A percentile compares a stretch with the other conserved stretches of the same genome.
These are phyloP conservation scores for Alternaria sp. DNA, from an alignment of 2,329 filamentous ascomycete genomes.

Conservation along the genomic window DNA sequence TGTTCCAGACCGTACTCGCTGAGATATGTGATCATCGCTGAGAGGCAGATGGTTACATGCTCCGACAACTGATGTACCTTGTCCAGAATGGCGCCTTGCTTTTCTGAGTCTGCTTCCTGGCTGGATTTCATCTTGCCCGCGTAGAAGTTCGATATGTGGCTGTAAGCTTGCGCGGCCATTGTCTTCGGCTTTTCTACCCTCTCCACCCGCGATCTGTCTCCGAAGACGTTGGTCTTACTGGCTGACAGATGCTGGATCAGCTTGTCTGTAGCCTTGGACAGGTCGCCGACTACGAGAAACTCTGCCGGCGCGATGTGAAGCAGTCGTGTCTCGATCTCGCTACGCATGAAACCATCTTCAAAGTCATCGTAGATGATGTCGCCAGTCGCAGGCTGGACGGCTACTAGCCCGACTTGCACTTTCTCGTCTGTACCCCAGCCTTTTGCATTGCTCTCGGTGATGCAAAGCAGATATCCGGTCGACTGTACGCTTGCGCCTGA, in stretches of 20 bases:
- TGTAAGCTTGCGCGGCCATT: constrained; percentile 82
- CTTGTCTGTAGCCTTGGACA: constrained; percentile 91
- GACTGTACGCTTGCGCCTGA: constrained; percentile 63
- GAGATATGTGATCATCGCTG: constrained; percentile 93
- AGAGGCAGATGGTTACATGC: constrained; percentile 87
- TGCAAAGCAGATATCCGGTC: constrained; percentile 88
- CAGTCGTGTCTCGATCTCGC: constrained; percentile 92
- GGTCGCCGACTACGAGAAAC: constrained; percentile 87
- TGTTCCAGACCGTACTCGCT: constrained; percentile 92
- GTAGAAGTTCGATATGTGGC: constrained; percentile 92
- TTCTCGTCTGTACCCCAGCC: constrained; percentile 88
- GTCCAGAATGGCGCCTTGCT: constrained; percentile 70
- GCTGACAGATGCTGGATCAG: constrained; percentile 88
- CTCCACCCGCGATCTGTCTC: constrained; percentile 87
- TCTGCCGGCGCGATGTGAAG: constrained; percentile 96
- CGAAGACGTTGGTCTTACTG: constrained; percentile 87
- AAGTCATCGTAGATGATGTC: constrained; percentile 97
- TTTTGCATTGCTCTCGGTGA: constrained; percentile 84
- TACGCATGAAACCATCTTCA: constrained; percentile 96
- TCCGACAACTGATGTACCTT: constrained; percentile 86
- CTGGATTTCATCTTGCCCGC: constrained; percentile 76
- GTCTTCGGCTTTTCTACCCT: constrained; percentile 77
- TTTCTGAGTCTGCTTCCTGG: constrained; percentile 38
- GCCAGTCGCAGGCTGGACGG: constrained; percentile 93
- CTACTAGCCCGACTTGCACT: constrained; percentile 88